Evolutionary conservation across 2,329 filamentous ascomycete genomes (phyloP), one percentile per base, ranked within the genome.

Genomic region (Cercospora beticola): DNA sequence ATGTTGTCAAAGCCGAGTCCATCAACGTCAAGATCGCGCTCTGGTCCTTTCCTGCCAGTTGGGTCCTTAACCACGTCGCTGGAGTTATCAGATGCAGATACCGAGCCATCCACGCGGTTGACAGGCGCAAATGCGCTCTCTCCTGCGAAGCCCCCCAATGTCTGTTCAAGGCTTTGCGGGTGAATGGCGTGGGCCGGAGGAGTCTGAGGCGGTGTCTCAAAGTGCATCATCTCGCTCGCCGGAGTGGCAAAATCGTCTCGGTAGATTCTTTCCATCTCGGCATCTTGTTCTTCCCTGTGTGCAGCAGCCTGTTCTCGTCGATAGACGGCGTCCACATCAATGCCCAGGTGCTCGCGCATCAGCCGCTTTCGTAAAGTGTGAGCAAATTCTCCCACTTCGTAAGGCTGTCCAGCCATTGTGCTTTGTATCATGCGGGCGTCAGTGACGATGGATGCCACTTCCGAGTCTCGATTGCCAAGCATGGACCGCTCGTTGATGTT

Each of bases 401-500:
- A 99, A 5, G 93, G 92, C 75, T 91, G 85, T 43, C 94, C 94
- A 62, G 88, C 93, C 95, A 99, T 98, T 64, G 87, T 92, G 5
- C 94, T 97, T 85, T 89, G 90, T 67, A 97, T 87, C 88, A 97
- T 93, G 78, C 97, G 93, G 1, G 92, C 94, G 78, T 99, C 95
- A 64, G 94, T 89, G 52, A 99, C 92, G 54, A 98, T 87, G 6
- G 94, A 90, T 5, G 94, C 95, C 70, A 92, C 89, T 80, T 99
- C 95, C 0, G 94, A 97, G 79, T 99, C 95, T 75, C 95, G 88
- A 60, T 88, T 90, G 8, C 95, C 95, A 70, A 97, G 81, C 93
- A 98, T 93, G 6, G 94, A 98, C 57, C 95, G 89, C 80, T 99
- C 95, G 76, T 99, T 99, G 84, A 99, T 98, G 78, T 99, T 99